These are phyloP conservation scores for Aspergillus floridensis DNA, from an alignment of 2,329 filamentous ascomycete genomes.

Conservation along the genomic window DNA sequence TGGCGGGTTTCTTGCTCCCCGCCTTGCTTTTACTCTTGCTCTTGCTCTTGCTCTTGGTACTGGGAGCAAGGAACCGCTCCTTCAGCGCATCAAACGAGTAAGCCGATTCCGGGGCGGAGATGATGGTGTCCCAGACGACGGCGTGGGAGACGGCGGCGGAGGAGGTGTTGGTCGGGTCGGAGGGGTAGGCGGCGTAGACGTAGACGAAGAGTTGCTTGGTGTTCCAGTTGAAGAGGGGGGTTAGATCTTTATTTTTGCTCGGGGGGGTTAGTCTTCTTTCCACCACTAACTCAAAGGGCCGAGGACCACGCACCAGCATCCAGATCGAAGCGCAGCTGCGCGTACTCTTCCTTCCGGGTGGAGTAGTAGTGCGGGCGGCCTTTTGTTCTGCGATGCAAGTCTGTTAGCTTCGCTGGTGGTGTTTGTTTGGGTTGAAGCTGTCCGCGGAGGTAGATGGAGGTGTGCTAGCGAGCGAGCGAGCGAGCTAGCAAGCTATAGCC, in stretches of 20 bases:
- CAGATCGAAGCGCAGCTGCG: constrained; percentile 87
- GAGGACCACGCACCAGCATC: constrained; percentile 73
- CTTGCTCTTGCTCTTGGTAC: constrained; percentile 15
- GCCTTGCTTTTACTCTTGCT: constrained; percentile 19
- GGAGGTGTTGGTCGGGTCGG: constrained; percentile 28
- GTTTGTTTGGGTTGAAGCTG: no score
- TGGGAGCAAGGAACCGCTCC: constrained; percentile 35
- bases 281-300: no score
- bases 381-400: constrained; percentile 78
- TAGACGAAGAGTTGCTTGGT: constrained; percentile 98
- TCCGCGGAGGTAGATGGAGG: no score
- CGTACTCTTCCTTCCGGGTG: constrained; percentile 90
- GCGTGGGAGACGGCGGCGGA: constrained; percentile 53
- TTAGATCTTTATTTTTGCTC: constrained; percentile 65
- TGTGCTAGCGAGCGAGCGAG: no score
- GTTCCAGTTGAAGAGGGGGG: constrained; percentile 96
- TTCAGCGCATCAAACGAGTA: constrained; percentile 41
- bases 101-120: constrained; percentile 60
- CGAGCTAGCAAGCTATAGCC: no score
- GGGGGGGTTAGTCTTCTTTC: background rate
- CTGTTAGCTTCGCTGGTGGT: background rate
- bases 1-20: constrained; percentile 4
- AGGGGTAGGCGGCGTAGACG: constrained; percentile 72
- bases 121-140: constrained; percentile 95
- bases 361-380: constrained; percentile 96